Percentiles rank a stretch among this genome's conserved stretches.
Evolutionary conservation across 2,329 filamentous ascomycete genomes (phyloP).

Genomic region (Chaetomium olivaceum): DNA sequence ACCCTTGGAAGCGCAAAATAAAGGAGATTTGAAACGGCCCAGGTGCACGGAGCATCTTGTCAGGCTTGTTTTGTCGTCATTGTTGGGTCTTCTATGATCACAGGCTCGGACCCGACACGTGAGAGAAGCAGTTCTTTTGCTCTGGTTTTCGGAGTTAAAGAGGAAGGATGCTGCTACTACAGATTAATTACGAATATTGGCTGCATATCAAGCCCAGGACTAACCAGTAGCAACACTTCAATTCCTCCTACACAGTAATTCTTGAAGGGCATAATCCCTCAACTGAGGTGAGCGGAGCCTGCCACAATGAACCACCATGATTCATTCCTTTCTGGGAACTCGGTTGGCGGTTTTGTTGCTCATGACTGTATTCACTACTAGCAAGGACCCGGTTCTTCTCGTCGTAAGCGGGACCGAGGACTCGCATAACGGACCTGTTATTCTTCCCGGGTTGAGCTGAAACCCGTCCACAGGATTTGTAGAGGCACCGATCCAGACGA

Average conservation of each 20-base stretch:
- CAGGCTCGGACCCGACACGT: neutral
- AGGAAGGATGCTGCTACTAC: neutral
- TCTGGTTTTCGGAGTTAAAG: neutral
- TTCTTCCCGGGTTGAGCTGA: conserved; percentile 5
- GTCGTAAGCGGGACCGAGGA: neutral
- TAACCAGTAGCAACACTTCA: neutral
- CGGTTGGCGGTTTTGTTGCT: neutral
- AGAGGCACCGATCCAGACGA: neutral
- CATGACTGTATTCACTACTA: neutral
- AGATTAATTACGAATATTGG: too few relatives aligned
- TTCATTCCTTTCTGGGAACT: neutral
- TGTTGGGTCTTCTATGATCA: neutral
- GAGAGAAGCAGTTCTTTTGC: neutral
- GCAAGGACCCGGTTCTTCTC: neutral
- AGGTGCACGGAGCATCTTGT: neutral
- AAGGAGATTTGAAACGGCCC: neutral
- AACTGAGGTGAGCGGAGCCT: neutral
- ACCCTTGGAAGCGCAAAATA: neutral
- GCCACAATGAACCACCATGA: neutral
- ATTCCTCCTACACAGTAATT: neutral
- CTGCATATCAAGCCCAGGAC: neutral
- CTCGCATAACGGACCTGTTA: neutral
- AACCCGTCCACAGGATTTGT: neutral
- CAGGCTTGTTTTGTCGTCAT: neutral
- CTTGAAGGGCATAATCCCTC: neutral